A percentile compares a stretch with the other conserved stretches of the same genome.
Conservation (phyloP, 805 yeast species). For the Suhomyces prunicola region DNA sequence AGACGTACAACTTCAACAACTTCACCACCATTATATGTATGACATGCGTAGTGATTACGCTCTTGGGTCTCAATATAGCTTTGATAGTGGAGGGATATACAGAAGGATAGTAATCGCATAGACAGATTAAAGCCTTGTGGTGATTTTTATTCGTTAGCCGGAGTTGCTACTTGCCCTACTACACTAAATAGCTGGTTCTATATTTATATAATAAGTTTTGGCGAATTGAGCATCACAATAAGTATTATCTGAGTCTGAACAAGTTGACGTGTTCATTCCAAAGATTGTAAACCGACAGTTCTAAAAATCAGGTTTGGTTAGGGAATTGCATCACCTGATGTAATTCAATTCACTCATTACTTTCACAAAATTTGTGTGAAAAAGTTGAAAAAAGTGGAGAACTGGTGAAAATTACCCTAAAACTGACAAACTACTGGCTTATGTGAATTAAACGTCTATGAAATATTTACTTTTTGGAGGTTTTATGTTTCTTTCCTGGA, state of each 20-base stretch:
- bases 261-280: neutral
- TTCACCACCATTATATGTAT: conserved; percentile 32
- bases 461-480: neutral
- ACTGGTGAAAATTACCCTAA: no score
- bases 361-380: neutral
- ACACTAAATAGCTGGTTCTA: neutral
- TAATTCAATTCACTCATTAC: no score
- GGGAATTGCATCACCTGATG: no score
- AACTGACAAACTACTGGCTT: neutral
- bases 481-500: neutral
- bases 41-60: conserved; percentile 29
- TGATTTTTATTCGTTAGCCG: neutral
- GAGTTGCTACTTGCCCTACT: neutral
- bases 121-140: neutral
- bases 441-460: neutral
- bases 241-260: neutral
- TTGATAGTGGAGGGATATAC: conserved; percentile 13
- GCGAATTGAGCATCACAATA: neutral
- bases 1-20: conserved; percentile 31
- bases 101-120: neutral
- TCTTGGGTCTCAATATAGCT: conserved; percentile 32
- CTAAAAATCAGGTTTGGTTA: no score
- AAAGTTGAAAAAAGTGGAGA: neutral
- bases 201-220: no score
- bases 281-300: no score